Evolutionary conservation across 2,329 filamentous ascomycete species (phyloP), one percentile per base, ranked within the genome.

Genomic region (Xylariaceae sp.): DNA sequence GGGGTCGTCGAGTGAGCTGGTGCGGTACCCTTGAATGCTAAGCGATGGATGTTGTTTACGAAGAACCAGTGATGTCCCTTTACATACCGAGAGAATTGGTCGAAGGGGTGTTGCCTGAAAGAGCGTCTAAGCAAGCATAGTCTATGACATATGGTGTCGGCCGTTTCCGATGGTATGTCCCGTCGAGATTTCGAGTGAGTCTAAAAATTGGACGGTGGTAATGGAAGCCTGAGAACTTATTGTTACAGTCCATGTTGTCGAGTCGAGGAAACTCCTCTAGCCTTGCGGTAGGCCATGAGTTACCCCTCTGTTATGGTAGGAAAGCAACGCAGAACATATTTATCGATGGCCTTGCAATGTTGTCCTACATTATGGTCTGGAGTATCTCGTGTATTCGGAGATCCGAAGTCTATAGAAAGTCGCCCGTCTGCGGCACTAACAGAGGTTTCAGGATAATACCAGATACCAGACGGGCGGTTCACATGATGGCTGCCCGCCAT

Each of bases 21-120:
- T 49, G 55, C 49, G 49, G 51, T 38, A 55, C 48, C 57, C 58
- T 54, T 53, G 55, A 47, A 55, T 44, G 50, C 52, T 54, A 55
- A 58, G 56, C 52, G 53, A 51, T 48, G 50, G 51, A 47, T 43
- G 47, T 51, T 56, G 46, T 35, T 45, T 45, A 52, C 40, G 33
- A 45, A 48, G 52, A 45, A 35, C 58, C 54, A 56, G 55, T 58
- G 56, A 58, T 45, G 49, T 49, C 44, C 49, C 22, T 42, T 54
- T 45, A 48, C 31, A 43, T 45, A 43, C 48, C 31, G 44, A 58
- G 53, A 27, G 47, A 48, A 42, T 33, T 19, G 48, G 46, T 31
- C 38, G 42, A 33, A 41, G 35, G 48, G 42, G 47, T 62, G 60
- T 55, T 61, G 59, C 57, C 60, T 62, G 55, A 59, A 50, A 42